Percentiles rank a stretch among this genome's conserved stretches.
These are phyloP conservation scores for Eutrema heterophyllum DNA, from an alignment of 345 rosid genomes.

Conservation along the genomic window DNA sequence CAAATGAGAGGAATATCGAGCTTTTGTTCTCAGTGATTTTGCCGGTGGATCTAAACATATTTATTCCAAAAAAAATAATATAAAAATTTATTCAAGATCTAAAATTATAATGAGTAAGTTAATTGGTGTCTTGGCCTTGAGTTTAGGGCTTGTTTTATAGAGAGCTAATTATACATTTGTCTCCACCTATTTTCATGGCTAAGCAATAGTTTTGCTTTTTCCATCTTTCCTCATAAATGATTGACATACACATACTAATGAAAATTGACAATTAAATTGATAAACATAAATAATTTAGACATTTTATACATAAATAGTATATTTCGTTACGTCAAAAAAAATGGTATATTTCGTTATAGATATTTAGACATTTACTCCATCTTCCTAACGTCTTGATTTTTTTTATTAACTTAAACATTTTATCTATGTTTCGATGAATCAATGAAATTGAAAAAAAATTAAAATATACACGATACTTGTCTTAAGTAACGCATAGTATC, in stretches of 20 bases:
- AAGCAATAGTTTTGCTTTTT: slow-evolving; percentile 31
- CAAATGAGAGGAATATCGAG: slow-evolving; percentile 13
- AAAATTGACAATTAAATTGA: not conserved
- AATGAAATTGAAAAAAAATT: no score
- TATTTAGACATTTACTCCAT: not conserved
- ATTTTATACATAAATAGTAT: no score
- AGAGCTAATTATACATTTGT: slow-evolving; percentile 31
- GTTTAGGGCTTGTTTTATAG: slow-evolving; percentile 28
- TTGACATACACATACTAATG: not conserved
- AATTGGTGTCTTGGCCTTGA: slow-evolving; percentile 33
- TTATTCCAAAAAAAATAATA: not conserved
- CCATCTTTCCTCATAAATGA: slow-evolving; percentile 15
- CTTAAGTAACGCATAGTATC: not conserved
- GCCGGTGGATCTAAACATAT: slow-evolving; percentile 35
- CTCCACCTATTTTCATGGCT: slow-evolving; percentile 30
- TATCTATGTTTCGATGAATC: not conserved
- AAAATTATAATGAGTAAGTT: slow-evolving; percentile 17
- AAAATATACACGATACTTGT: not conserved
- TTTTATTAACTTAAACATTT: not conserved
- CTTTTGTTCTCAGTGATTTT: slow-evolving; percentile 27
- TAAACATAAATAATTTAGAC: not conserved
- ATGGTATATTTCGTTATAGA: not conserved
- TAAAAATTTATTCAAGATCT: slow-evolving; percentile 18
- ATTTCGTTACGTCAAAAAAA: no score
- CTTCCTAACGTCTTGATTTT: not conserved